These are phyloP conservation scores for Podosphaera leucotricha DNA, from an alignment of 2,329 filamentous ascomycete species.

Conservation along the genomic window DNA sequence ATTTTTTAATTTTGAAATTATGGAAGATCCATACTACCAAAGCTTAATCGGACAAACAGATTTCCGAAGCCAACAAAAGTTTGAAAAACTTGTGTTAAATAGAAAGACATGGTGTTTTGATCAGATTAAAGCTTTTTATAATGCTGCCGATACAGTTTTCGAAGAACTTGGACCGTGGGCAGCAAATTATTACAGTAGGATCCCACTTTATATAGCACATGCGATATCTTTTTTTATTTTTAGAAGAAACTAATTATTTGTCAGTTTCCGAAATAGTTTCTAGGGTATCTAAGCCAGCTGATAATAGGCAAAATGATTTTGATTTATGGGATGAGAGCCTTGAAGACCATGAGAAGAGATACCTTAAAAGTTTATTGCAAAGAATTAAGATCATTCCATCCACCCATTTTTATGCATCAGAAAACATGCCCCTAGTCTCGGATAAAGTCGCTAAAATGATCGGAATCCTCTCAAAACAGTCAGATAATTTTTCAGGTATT, in stretches of 20 bases:
- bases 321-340: slow-evolving; percentile 19
- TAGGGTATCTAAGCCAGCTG: slow-evolving; percentile 24
- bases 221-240: no score
- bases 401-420: slow-evolving; percentile 6
- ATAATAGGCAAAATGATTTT: slow-evolving; percentile 13
- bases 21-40: slow-evolving; percentile 35
- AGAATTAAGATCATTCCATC: slow-evolving; percentile 15
- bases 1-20: slow-evolving; percentile 26
- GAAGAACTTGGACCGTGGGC: slow-evolving; percentile 44
- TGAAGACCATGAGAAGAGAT: slow-evolving; percentile 25
- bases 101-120: slow-evolving; percentile 27
- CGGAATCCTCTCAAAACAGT: slow-evolving; percentile 22
- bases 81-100: slow-evolving; percentile 20
- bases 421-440: slow-evolving; percentile 19
- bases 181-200: slow-evolving; percentile 32
- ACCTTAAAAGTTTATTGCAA: slow-evolving; percentile 25
- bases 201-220: no score
- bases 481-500: slow-evolving; percentile 27
- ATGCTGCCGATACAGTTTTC: slow-evolving; percentile 26
- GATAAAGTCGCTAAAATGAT: slow-evolving; percentile 34
- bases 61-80: slow-evolving; percentile 18
- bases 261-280: slow-evolving; percentile 20
- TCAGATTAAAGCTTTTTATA: slow-evolving; percentile 31
- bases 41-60: slow-evolving; percentile 21
- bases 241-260: neutral